Percentiles rank a stretch among this genome's conserved stretches.
Conservation (phyloP, 345 rosid species). For the Sisymbrium irio region DNA sequence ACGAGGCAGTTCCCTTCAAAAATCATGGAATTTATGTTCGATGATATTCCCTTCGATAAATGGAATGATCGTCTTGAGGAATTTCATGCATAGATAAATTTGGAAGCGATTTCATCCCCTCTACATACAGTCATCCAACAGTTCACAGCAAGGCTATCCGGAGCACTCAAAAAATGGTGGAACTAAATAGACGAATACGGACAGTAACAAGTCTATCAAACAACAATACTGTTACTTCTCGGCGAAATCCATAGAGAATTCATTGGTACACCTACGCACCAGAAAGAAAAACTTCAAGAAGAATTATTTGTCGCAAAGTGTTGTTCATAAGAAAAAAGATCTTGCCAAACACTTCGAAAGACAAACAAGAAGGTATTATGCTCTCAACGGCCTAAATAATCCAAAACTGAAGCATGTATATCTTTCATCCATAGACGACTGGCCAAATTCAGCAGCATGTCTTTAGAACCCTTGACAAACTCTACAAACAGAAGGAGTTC, state of each 20-base stretch:
- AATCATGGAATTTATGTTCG: not conserved
- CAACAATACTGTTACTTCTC: not conserved
- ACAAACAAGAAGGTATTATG: not conserved
- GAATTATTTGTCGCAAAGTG: not conserved
- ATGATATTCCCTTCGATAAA: no score
- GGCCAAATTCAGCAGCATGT: not conserved
- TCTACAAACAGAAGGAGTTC: not conserved
- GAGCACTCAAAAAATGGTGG: no score
- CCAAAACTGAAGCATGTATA: not conserved
- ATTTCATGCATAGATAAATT: not conserved
- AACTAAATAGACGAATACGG: not conserved
- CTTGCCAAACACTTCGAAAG: not conserved
- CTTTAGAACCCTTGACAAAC: not conserved
- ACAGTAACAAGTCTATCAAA: not conserved
- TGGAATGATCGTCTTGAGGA: no score
- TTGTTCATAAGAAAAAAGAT: not conserved
- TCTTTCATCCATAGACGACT: not conserved
- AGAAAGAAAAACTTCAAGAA: not conserved
- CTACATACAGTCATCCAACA: no score
- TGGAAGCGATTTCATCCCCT: no score
- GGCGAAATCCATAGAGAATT: no score
- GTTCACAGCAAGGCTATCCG: no score
- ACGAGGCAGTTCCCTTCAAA: not conserved
- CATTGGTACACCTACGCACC: no score
- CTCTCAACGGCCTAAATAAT: no score